Base-by-base conservation (phyloP, 768 basidiomycete genomes). In the Podaxis sp. region DNA sequence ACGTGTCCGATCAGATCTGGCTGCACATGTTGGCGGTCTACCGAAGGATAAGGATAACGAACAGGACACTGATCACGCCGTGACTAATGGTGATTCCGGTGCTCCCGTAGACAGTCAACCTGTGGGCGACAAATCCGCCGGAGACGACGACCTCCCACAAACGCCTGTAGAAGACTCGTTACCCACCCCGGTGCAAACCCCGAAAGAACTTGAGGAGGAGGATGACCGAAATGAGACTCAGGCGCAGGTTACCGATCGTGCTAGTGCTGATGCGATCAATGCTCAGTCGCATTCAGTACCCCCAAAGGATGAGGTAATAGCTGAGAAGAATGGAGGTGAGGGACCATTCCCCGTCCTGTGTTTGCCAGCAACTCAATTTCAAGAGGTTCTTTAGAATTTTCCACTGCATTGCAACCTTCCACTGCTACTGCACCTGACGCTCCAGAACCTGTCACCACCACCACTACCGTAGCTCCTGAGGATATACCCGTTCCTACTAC, bases 1-100 rank as follows among this genome's bases (percentile, higher is more conserved):
- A 77, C 87, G 92, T 30, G 91, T 93, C 19, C 80, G 92, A 59
- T 93, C 90, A 51, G 94, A 96, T 76, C 78, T 93, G 22, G 92
- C 90, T 9, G 87, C 87, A 11, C 92, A 95, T 69, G 74, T 81
- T 59, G 76, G 84, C 49, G 70, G 70, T 30, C 60, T 68, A 28
- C 46, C 68, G 57, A 75, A 77, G 28, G 75, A 72, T 30, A 75
- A 70, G 26, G 58, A 52, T 39, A 44, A 33, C 2, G 63, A 52
- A 28, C 61, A 53, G 59, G 76, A 77, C 65, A 76, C 74, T 59
- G 51, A 68, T 62, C 65, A 63, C 30, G 63, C 61, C 4, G 57
- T 51, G 57, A 57, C 42, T 19, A 68, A 66, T 59, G 51, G 36
- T 19, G 67, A 64, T 39, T 57, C 63, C 49, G 67, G 11, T 38